Conservation (phyloP, 805 yeast species). For the Alloascoidea hylecoeti region DNA sequence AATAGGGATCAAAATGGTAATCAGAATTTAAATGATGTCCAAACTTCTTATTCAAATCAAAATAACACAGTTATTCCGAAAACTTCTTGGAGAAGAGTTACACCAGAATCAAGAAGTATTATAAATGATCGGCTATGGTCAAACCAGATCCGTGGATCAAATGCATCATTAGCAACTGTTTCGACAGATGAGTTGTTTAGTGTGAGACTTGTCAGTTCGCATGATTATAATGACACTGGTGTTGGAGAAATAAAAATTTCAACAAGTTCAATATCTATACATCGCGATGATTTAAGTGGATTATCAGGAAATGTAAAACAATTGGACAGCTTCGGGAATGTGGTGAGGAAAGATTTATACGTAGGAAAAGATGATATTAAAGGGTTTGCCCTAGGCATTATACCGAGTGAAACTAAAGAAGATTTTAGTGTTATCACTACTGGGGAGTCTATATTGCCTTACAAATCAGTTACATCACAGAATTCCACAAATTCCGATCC, state of each 20-base stretch:
- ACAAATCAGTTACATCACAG: too few species aligned
- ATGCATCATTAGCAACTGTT: slow-evolving; percentile 67
- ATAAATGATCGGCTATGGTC: slow-evolving; percentile 19
- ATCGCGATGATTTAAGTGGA: slow-evolving; percentile 9
- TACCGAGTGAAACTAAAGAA: neutral
- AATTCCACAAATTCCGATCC: too few species aligned
- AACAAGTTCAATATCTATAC: too few species aligned
- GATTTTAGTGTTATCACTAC: neutral
- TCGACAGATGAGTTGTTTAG: slow-evolving; percentile 74
- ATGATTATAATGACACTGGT: too few species aligned
- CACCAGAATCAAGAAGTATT: slow-evolving; percentile 6
- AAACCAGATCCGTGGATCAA: slow-evolving; percentile 50
- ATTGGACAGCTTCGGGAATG: neutral
- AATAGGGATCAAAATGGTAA: slow-evolving; percentile 18
- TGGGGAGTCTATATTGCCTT: neutral
- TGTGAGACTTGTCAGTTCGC: slow-evolving; percentile 50
- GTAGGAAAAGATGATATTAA: too few species aligned
- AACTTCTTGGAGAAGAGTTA: slow-evolving; percentile 47
- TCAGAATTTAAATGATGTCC: slow-evolving; percentile 40
- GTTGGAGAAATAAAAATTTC: slow-evolving; percentile 4
- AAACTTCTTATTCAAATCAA: slow-evolving; percentile 13
- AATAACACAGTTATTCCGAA: slow-evolving; percentile 21
- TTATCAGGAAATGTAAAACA: slow-evolving; percentile 4
- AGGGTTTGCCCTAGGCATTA: too few species aligned
- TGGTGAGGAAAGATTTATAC: too few species aligned